These are phyloP conservation scores for Tricladium varicosporioides DNA, from an alignment of 2,329 filamentous ascomycete species.

Conservation along the genomic window DNA sequence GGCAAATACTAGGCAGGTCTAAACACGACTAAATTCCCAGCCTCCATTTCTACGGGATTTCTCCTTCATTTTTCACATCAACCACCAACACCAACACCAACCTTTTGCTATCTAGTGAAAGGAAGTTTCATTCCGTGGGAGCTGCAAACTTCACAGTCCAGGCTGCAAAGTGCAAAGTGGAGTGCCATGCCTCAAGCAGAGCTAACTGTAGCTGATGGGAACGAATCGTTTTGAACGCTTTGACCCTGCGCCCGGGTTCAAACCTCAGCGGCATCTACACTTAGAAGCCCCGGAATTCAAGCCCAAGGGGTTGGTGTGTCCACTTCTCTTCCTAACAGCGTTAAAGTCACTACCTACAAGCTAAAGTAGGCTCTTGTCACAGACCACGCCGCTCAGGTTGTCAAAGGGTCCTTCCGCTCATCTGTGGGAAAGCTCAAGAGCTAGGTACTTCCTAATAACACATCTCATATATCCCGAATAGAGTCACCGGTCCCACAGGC, in stretches of 20 bases:
- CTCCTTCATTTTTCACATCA: neutral
- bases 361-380: too few relatives aligned
- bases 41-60: too few relatives aligned
- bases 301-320: neutral
- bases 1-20: neutral
- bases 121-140: neutral
- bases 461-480: too few relatives aligned
- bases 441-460: too few relatives aligned
- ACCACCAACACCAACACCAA: neutral
- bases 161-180: neutral
- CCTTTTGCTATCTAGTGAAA: neutral
- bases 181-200: neutral
- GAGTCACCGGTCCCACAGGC: too few relatives aligned
- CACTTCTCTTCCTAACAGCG: too few relatives aligned
- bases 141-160: neutral
- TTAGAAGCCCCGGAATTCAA: neutral
- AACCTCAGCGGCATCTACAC: neutral
- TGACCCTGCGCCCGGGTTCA: neutral
- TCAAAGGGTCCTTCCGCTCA: too few relatives aligned
- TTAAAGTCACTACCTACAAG: too few relatives aligned
- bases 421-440: too few relatives aligned
- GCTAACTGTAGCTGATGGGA: neutral
- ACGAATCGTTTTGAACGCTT: neutral
- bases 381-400: too few relatives aligned
- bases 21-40: too few relatives aligned